Conservation (phyloP, 1,139 yeast species). For the Ashbya aceris region DNA sequence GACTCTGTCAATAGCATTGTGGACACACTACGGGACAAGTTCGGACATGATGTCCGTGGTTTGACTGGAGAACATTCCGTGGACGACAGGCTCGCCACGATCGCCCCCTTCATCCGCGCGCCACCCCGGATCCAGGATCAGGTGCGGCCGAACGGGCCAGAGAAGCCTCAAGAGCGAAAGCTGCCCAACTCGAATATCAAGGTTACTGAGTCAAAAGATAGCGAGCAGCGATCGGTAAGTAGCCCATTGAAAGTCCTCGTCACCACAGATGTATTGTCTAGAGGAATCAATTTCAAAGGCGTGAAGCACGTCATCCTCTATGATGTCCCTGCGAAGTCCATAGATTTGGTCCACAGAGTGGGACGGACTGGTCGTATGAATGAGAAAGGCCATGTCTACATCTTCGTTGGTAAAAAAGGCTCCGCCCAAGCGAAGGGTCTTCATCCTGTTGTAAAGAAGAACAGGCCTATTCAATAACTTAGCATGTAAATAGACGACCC, state of each 20-base stretch:
- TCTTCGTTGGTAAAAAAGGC: constrained; percentile 52
- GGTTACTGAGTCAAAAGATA: constrained; percentile 13
- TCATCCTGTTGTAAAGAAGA: constrained; percentile 57
- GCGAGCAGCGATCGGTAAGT: constrained; percentile 26
- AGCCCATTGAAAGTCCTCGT: constrained; percentile 49
- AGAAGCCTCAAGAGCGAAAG: constrained; percentile 4
- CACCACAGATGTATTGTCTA: constrained; percentile 83
- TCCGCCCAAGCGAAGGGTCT: constrained; percentile 81
- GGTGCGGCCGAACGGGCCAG: constrained; percentile 10
- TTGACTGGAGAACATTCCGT: constrained; percentile 57
- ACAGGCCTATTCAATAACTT: constrained; percentile 21
- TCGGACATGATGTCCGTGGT: constrained; percentile 53
- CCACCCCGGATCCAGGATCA: constrained; percentile 39
- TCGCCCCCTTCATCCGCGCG: constrained; percentile 45
- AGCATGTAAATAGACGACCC: neutral
- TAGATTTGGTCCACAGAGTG: constrained; percentile 81
- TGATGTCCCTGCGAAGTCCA: constrained; percentile 78
- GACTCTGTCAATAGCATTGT: constrained; percentile 51
- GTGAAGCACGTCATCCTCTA: constrained; percentile 74
- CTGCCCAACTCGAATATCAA: constrained; percentile 25
- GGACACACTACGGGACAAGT: constrained; percentile 40
- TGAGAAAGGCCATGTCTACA: constrained; percentile 77
- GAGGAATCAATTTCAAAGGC: constrained; percentile 82
- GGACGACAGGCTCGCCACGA: constrained; percentile 46
- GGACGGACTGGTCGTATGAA: constrained; percentile 95